phyloP scores from a whole-genome alignment of 148 eudicot species.

The Selenicereus undatus region DNA sequence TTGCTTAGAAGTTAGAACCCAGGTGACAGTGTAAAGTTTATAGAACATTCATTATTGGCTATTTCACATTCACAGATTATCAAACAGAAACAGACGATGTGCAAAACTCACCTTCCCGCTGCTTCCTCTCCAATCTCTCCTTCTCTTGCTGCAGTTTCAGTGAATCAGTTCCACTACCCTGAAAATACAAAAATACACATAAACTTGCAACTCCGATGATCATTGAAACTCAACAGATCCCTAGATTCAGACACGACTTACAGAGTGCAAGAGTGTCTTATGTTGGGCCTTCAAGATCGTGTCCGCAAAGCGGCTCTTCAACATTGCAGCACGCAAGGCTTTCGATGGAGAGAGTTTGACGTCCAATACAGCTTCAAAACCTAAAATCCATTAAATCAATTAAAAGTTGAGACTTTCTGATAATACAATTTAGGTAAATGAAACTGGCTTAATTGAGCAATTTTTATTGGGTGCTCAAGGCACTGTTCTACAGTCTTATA shows the following conservation, averaged over 20 bases:
- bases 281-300: conserved; percentile 68
- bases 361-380: conserved; percentile 33
- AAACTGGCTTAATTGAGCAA: not conserved
- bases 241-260: conserved; percentile 21
- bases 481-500: not conserved
- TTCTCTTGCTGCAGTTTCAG: conserved; percentile 46
- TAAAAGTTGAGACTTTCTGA: not conserved
- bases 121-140: conserved; percentile 48
- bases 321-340: conserved; percentile 77
- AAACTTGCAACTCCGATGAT: too few relatives aligned
- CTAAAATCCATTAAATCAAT: conserved; percentile 26
- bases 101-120: conserved; percentile 47
- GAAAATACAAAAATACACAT: not conserved
- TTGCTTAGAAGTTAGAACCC: too few relatives aligned
- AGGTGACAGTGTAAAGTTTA: too few relatives aligned
- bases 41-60: not conserved
- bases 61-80: not conserved
- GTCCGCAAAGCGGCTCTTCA: conserved; percentile 75
- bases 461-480: not conserved
- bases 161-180: conserved; percentile 46
- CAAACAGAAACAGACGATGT: too few relatives aligned
- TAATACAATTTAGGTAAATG: not conserved
- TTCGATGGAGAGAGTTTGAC: conserved; percentile 54
- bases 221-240: not conserved
- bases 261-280: conserved; percentile 43